Percentiles rank a stretch among this genome's conserved stretches.
phyloP scores from a whole-genome alignment of 257 asterid species.

The Solanum habrochaites region DNA sequence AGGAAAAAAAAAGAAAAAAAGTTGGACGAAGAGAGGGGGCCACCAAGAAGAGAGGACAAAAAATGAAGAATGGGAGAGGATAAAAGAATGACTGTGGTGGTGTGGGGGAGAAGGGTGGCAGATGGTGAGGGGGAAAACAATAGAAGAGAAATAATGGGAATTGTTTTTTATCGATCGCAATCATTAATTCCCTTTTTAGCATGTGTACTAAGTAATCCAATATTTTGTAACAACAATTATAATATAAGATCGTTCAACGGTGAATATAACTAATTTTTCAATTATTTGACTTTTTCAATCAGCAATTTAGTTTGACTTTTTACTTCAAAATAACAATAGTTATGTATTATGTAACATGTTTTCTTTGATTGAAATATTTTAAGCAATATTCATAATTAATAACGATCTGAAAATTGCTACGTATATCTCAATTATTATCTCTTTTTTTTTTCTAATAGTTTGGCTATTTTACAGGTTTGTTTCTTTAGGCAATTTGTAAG shows the following conservation, averaged over 20 bases:
- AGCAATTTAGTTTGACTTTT: neutral
- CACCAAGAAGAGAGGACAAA: too few species aligned
- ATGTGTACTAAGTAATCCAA: neutral
- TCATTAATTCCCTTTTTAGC: neutral
- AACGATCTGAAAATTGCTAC: too few species aligned
- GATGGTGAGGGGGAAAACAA: too few species aligned
- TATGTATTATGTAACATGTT: neutral
- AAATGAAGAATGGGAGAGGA: too few species aligned
- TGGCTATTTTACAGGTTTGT: constrained; percentile 41
- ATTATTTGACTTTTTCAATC: neutral
- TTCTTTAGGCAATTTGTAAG: constrained; percentile 82
- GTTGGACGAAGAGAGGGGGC: too few species aligned
- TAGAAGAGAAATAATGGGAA: neutral
- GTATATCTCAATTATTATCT: neutral
- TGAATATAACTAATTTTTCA: neutral
- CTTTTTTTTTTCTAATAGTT: neutral
- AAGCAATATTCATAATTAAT: neutral
- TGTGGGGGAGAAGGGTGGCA: too few species aligned
- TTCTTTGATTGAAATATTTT: neutral
- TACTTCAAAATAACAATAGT: neutral
- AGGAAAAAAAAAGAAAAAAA: too few species aligned
- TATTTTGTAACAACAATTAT: neutral
- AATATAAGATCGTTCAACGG: neutral
- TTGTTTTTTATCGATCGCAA: neutral
- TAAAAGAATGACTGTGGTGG: too few species aligned